These are phyloP conservation scores for Chaetomium cochliodes DNA, from an alignment of 495 filamentous ascomycete species.

Conservation along the genomic window DNA sequence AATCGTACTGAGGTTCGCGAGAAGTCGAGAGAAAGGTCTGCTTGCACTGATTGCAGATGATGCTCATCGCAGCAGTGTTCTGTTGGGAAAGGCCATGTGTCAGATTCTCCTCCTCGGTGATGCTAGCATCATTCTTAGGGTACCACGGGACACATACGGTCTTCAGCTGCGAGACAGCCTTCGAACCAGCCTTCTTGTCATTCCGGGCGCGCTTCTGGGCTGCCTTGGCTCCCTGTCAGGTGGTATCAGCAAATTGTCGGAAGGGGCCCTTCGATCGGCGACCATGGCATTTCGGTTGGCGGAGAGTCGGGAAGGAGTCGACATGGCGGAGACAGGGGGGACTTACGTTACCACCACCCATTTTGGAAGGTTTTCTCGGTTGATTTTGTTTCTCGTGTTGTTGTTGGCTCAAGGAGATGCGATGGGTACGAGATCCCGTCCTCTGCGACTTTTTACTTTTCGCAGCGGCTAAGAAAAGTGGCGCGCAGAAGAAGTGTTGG, in stretches of 20 bases:
- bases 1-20: slow-evolving; percentile 33
- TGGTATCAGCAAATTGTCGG: slow-evolving; percentile 3
- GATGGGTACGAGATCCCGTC: not conserved
- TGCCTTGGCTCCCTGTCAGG: slow-evolving; percentile 54
- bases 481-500: slow-evolving; percentile 13
- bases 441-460: slow-evolving; percentile 12
- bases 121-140: not conserved
- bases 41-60: slow-evolving; percentile 57
- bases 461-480: slow-evolving; percentile 24
- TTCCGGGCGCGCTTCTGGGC: slow-evolving; percentile 59
- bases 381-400: not conserved
- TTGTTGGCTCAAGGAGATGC: not conserved
- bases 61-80: slow-evolving; percentile 55
- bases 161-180: slow-evolving; percentile 58
- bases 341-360: slow-evolving; percentile 56
- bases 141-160: slow-evolving; percentile 37
- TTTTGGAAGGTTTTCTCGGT: slow-evolving; percentile 31
- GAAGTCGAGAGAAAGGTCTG: slow-evolving; percentile 58
- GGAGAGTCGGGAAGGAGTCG: slow-evolving; percentile 11
- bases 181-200: slow-evolving; percentile 47
- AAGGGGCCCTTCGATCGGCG: slow-evolving; percentile 10
- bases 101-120: not conserved
- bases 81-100: slow-evolving; percentile 22
- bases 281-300: slow-evolving; percentile 7
- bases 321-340: slow-evolving; percentile 4